phyloP scores from a whole-genome alignment of 306 rosid genomes.

The Casuarina cunninghamiana region DNA sequence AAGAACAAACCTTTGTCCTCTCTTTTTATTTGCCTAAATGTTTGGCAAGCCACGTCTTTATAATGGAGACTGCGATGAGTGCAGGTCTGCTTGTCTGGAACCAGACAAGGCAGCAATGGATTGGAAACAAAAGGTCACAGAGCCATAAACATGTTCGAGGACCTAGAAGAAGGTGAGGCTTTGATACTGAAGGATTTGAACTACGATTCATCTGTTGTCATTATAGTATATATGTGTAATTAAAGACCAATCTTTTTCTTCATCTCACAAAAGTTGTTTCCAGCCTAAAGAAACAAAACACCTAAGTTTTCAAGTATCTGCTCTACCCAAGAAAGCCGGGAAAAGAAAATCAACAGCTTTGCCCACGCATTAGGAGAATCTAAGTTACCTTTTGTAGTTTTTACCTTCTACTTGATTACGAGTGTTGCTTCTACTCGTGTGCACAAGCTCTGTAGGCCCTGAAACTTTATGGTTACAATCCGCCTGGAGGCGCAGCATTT shows the following conservation, averaged over 20 bases:
- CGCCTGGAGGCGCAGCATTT: constrained; percentile 2
- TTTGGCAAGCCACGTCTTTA: constrained; percentile 14
- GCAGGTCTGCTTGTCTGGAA: constrained; percentile 86
- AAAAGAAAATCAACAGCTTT: too few relatives aligned
- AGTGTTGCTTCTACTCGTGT: not conserved
- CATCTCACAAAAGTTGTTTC: too few relatives aligned
- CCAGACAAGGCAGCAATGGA: constrained; percentile 73
- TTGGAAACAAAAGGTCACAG: constrained; percentile 47
- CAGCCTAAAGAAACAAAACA: too few relatives aligned
- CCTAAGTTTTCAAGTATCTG: too few relatives aligned
- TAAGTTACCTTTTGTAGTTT: not conserved
- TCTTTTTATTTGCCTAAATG: constrained; percentile 2
- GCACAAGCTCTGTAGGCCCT: not conserved
- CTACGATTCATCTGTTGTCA: not conserved
- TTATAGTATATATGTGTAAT: not conserved
- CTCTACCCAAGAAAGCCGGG: too few relatives aligned
- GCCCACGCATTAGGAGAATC: too few relatives aligned
- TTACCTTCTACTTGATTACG: not conserved
- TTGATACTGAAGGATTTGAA: not conserved
- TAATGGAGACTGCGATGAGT: constrained; percentile 20
- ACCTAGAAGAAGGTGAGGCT: constrained; percentile 60
- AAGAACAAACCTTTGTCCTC: constrained; percentile 1
- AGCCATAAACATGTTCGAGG: constrained; percentile 44
- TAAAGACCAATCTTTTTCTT: not conserved
- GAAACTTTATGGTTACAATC: not conserved